Percentiles rank a stretch among this genome's conserved stretches.
phyloP scores from a whole-genome alignment of 73 alveolate species.

The Paramecium pentaurelia region DNA sequence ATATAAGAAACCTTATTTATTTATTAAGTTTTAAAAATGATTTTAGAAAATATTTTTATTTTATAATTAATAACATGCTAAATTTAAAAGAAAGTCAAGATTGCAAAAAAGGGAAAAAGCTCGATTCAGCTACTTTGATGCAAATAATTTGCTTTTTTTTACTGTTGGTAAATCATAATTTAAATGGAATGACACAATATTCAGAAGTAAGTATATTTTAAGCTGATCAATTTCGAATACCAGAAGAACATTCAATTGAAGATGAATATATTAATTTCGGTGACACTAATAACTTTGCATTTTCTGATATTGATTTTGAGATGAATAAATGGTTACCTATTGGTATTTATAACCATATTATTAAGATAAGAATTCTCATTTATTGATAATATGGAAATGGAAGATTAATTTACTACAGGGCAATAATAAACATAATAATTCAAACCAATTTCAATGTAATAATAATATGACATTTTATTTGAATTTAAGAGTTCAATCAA shows the following conservation, averaged over 20 bases:
- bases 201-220: conserved; percentile 25
- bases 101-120: not conserved
- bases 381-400: not conserved
- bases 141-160: not conserved
- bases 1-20: not conserved
- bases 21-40: not conserved
- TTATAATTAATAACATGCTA: not conserved
- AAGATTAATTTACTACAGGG: not conserved
- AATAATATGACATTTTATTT: not conserved
- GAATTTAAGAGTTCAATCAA: not conserved
- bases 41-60: not conserved
- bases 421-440: not conserved
- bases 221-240: not conserved
- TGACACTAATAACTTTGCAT: not conserved
- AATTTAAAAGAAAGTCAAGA: not conserved
- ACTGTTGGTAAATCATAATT: not conserved
- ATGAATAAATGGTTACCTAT: not conserved
- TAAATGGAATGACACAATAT: not conserved
- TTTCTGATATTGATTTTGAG: not conserved
- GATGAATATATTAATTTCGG: conserved; percentile 15
- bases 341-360: not conserved
- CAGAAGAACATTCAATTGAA: not conserved
- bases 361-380: not conserved
- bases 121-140: not conserved
- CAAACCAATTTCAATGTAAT: not conserved